These are phyloP conservation scores for Pseudohyphozyma bogoriensis DNA, from an alignment of 768 basidiomycete genomes.

Conservation along the genomic window DNA sequence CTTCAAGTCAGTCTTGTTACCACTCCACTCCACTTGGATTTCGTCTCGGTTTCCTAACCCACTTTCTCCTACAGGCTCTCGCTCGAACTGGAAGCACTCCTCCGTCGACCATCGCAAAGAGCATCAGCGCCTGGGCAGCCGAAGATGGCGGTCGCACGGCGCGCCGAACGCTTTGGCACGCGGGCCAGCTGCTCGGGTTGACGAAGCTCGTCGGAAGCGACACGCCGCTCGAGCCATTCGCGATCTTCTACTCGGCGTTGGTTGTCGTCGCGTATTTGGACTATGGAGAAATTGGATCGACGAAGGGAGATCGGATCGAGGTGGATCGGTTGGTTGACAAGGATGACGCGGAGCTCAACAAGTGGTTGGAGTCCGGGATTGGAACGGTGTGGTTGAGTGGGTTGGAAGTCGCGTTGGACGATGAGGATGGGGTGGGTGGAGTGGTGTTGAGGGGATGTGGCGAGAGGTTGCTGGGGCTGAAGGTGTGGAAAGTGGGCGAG, in stretches of 20 bases:
- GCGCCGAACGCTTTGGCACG: constrained; percentile 19
- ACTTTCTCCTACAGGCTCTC: constrained; percentile 3
- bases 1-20: constrained; percentile 10
- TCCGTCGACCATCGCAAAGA: background rate
- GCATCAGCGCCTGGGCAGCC: constrained; percentile 3
- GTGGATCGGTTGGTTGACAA: constrained; percentile 18
- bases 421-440: background rate
- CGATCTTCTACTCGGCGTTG: constrained; percentile 5
- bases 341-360: background rate
- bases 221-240: constrained; percentile 24
- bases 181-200: constrained; percentile 25
- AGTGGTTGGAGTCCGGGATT: constrained; percentile 1
- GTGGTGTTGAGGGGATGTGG: background rate
- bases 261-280: constrained; percentile 14
- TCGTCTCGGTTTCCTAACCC: no score
- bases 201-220: constrained; percentile 16
- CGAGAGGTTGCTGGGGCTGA: constrained; percentile 1
- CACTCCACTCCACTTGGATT: background rate
- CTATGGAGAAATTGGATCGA: background rate
- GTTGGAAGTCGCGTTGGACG: background rate
- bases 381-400: background rate
- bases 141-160: constrained; percentile 8
- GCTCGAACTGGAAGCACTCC: background rate
- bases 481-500: constrained; percentile 24
- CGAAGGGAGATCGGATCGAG: background rate